phyloP scores from a whole-genome alignment of 2,329 filamentous ascomycete genomes.

The Aspergillus brasiliensis region DNA sequence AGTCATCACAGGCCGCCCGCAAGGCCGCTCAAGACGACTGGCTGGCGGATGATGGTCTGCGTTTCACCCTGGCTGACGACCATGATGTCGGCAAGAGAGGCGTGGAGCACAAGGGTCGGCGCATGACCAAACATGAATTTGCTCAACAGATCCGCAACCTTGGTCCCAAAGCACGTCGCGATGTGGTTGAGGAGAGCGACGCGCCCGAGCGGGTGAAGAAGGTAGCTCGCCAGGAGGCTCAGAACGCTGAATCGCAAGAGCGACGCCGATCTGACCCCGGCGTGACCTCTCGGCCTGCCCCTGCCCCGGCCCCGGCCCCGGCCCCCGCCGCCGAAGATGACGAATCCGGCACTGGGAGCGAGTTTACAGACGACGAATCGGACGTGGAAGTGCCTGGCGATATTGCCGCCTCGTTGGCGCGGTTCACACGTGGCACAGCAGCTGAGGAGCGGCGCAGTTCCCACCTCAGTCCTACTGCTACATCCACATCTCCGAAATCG shows the following conservation, averaged over 20 bases:
- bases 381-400: conserved; percentile 31
- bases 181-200: conserved; percentile 46
- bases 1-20: conserved; percentile 32
- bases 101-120: conserved; percentile 52
- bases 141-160: conserved; percentile 63
- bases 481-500: conserved; percentile 21
- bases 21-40: conserved; percentile 35
- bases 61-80: conserved; percentile 61
- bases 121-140: conserved; percentile 67
- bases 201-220: conserved; percentile 43
- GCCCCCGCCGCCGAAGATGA: conserved; percentile 18
- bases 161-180: conserved; percentile 60
- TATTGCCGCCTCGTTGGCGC: conserved; percentile 40
- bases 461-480: conserved; percentile 34
- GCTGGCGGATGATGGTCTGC: conserved; percentile 54
- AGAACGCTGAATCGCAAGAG: conserved; percentile 28
- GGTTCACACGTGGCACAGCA: conserved; percentile 38
- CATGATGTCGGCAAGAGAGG: conserved; percentile 38
- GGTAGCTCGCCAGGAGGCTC: conserved; percentile 36
- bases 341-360: conserved; percentile 28
- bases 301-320: conserved; percentile 13
- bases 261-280: conserved; percentile 26
- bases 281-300: conserved; percentile 10
- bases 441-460: conserved; percentile 42
- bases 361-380: conserved; percentile 26